A percentile compares a stretch with the other conserved stretches of the same genome.
Evolutionary conservation across 73 alveolate species (phyloP).

Genomic region (Durusdinium trenchii): DNA sequence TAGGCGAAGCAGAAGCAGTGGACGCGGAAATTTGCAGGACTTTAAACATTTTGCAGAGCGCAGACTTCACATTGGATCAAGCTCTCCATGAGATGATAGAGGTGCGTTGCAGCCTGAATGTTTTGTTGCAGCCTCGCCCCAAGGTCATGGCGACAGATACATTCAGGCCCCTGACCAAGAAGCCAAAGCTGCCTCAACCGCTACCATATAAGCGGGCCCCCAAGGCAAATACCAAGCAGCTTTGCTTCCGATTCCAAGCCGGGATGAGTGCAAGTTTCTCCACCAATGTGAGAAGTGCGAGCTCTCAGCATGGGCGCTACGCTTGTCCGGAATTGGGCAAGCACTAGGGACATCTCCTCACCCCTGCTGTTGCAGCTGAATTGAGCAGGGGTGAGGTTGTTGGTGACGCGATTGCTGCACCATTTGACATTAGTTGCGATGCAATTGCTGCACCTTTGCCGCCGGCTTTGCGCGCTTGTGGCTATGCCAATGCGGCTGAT

Average conservation of each 20-base stretch:
- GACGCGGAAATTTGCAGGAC: background rate
- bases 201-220: background rate
- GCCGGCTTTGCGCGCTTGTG: no score
- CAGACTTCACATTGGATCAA: background rate
- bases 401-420: no score
- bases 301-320: background rate
- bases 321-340: background rate
- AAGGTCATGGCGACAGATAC: background rate
- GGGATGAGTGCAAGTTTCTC: no score
- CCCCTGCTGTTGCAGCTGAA: background rate
- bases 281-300: background rate
- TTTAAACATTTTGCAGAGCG: background rate
- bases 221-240: no score
- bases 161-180: background rate
- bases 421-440: no score
- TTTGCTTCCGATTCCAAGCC: no score
- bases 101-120: background rate
- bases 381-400: background rate
- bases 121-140: slow-evolving; percentile 48
- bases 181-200: background rate
- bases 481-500: no score
- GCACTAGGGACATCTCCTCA: background rate
- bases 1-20: slow-evolving; percentile 44
- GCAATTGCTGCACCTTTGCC: no score
- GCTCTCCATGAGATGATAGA: slow-evolving; percentile 9